Evolutionary conservation across 2,329 filamentous ascomycete species (phyloP), one percentile per base, ranked within the genome.

Genomic region (Cadophora gregata): DNA sequence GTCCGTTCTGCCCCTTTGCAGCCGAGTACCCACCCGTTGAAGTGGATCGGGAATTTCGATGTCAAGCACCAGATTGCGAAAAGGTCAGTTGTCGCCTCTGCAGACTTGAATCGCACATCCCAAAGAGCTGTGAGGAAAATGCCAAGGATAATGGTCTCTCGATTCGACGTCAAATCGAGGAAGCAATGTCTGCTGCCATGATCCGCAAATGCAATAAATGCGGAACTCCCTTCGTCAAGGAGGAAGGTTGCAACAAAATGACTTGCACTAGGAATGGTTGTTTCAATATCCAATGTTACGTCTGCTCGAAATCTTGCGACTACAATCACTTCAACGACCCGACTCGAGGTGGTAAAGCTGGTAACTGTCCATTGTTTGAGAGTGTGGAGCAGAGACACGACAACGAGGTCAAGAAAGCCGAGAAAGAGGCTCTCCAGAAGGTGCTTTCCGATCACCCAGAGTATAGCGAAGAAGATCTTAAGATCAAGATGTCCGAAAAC

Each of bases 161-260:
- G 4, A 82, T 86, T 21, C 86, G 91, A 19, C 90, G 90, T 69
- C 78, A 82, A 3, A 86, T 96, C 33, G 93, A 97, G 77, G 93
- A 97, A 76, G 93, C 92, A 24, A 95, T 94, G 90, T 93, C 91
- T 2, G 84, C 85, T 19, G 93, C 93, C 1, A 74, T 96, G 71
- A 90, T 96, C 63, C 86, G 93, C 24, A 87, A 82, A 31, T 97
- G 93, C 81, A 93, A 92, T 72, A 84, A 84, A 70, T 88, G 86
- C 81, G 74, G 74, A 77, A 75, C 70, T 1, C 87, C 89, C 0
- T 96, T 95, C 73, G 85, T 96, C 76, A 97, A 96, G 75, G 85
- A 89, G 42, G 77, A 81, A 36, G 93, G 93, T 2, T 97, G 93
- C 80, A 96, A 96, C 80, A 94, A 94, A 79, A 92, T 97, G 86